Base-by-base conservation (phyloP, 225 moss, liverwort and hornwort species). In the Marchantia paleacea region DNA sequence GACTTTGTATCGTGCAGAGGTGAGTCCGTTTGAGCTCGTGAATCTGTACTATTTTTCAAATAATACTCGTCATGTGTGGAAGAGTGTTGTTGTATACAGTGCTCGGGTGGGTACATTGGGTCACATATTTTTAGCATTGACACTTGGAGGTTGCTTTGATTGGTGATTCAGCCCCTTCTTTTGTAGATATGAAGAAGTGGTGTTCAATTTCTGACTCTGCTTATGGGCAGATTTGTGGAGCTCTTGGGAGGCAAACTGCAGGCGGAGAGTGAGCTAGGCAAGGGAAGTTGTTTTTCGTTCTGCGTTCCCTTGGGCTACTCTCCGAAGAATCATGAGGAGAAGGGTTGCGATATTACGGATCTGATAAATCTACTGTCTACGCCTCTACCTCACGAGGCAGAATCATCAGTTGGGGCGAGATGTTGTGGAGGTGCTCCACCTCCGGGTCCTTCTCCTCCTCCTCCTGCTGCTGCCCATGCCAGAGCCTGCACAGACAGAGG, bases 1-100 rank as follows among this genome's bases (percentile, higher is more conserved):
- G 91, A 65, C 86, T 91, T 19, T 88, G 85, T 55, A 91, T 89
- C 60, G 91, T 91, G 28, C 83, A 89, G 77, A 85, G 91, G 91
- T 89, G 81, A 13, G 24, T 53, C 63, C 47, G 15, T 72, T 5
- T 39, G 39, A 39, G 39, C 39, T 39, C 39, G 39, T 39, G 39
- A 39, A 39, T 39, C n/a, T 29, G 7, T 25, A 10, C 24, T 49
- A 61, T 12, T 39, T 30, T 52, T 73, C 58, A 48, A 24, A 15
- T 51, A 5, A 1, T 53, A 72, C 14, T 8, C 2, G 22, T 64
- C 12, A 8, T 12, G 19, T 65, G 67, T 25, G 52, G 51, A 73
- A 20, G 12, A 75, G 18, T 52, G 24, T 47, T 39, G 20, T 24
- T 55, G 13, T 49, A 5, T 18, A 47, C 14, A 70, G 13, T n/a